These are phyloP conservation scores for Oryza punctata DNA, from an alignment of 176 grass and related monocot species.

Conservation along the genomic window DNA sequence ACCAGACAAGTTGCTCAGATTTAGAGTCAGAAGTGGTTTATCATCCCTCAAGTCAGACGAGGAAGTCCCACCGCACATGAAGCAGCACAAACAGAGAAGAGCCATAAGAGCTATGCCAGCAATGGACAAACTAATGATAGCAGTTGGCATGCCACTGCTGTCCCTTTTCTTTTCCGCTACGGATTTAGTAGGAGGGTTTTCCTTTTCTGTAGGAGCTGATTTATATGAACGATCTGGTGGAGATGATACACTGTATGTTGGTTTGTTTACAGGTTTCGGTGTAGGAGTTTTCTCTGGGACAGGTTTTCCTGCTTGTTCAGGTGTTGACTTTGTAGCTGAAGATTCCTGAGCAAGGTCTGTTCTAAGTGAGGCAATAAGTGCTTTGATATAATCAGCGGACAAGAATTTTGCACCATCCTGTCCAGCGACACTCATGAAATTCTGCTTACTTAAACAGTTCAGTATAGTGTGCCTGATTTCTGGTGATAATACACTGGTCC, in stretches of 20 bases:
- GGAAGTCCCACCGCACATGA: constrained; percentile 36
- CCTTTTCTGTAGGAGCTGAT: constrained; percentile 32
- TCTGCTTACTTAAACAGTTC: constrained; percentile 57
- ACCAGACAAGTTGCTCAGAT: constrained; percentile 63
- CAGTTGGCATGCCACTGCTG: constrained; percentile 19
- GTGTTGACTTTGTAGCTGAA: constrained; percentile 11
- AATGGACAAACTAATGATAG: constrained; percentile 38
- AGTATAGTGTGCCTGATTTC: constrained; percentile 43
- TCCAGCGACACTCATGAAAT: constrained; percentile 18
- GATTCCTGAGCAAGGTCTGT: constrained; percentile 38
- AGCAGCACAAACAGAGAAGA: constrained; percentile 54
- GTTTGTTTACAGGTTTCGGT: constrained; percentile 12
- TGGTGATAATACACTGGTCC: constrained; percentile 35
- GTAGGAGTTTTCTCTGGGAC: constrained; percentile 25
- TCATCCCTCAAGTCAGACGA: constrained; percentile 51
- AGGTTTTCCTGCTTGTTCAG: constrained; percentile 16
- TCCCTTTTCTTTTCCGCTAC: constrained; percentile 25
- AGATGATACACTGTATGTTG: constrained; percentile 11
- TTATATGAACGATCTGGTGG: constrained; percentile 16
- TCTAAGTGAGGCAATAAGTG: constrained; percentile 43
- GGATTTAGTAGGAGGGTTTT: constrained; percentile 9
- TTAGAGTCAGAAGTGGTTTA: constrained; percentile 52
- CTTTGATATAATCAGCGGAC: constrained; percentile 46
- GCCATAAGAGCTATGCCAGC: constrained; percentile 39
- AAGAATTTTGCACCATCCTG: constrained; percentile 28